Evolutionary conservation across 768 basidiomycete species (phyloP).

Genomic region (Suillus plorans): DNA sequence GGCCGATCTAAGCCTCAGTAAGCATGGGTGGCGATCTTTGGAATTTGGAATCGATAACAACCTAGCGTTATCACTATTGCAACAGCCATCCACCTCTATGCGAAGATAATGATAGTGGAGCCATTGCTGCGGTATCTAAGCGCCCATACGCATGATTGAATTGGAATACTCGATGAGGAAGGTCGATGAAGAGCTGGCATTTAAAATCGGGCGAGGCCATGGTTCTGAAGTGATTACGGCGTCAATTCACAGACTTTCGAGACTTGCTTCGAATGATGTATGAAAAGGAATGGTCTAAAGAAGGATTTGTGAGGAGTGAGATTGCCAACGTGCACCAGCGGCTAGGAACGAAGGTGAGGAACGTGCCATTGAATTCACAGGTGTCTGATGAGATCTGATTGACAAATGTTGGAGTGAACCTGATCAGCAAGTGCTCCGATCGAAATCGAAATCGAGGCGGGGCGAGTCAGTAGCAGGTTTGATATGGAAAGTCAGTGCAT

Average conservation of each 20-base stretch:
- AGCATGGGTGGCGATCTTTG: background rate
- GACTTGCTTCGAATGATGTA: conserved; percentile 3
- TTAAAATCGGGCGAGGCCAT: background rate
- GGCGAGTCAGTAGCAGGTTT: background rate
- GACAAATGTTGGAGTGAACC: background rate
- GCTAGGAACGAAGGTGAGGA: background rate
- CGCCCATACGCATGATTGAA: background rate
- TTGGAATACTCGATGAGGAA: background rate
- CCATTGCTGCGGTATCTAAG: background rate
- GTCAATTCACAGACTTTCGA: background rate
- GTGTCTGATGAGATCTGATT: background rate
- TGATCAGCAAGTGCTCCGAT: background rate
- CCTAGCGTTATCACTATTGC: background rate
- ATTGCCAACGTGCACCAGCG: background rate
- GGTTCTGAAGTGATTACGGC: background rate
- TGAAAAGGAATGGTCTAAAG: background rate
- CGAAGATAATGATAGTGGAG: background rate
- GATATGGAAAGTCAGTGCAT: background rate
- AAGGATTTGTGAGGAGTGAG: background rate
- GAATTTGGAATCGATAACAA: background rate
- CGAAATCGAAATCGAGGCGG: background rate
- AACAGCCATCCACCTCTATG: no score
- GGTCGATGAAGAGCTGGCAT: background rate
- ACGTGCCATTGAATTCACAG: background rate
- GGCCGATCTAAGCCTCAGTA: background rate